Percentiles rank a stretch among this genome's conserved stretches.
These are phyloP conservation scores for sorghum (Sorghum bicolor) DNA, from an alignment of 176 grass and related monocot genomes.

Conservation along the genomic window DNA sequence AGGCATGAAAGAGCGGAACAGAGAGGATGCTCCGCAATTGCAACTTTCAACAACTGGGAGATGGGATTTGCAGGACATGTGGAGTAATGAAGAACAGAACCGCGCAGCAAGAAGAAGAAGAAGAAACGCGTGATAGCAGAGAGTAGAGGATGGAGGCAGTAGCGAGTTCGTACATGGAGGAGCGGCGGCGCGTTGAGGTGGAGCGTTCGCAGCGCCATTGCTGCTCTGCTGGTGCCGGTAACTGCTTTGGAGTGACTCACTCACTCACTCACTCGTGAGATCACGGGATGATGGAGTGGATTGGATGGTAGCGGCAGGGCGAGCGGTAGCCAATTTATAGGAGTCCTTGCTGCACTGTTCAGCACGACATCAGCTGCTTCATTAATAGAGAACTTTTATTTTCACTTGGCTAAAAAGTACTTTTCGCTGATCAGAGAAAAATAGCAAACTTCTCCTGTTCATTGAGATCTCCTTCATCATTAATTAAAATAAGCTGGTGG, in stretches of 20 bases:
- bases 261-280: not conserved
- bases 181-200: slow-evolving; percentile 8
- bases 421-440: too few relatives aligned
- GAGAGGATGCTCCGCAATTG: not conserved
- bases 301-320: not conserved
- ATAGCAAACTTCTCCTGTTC: too few relatives aligned
- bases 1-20: not conserved
- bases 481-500: not conserved
- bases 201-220: slow-evolving; percentile 47
- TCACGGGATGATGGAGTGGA: slow-evolving; percentile 13
- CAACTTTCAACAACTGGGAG: not conserved
- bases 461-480: not conserved
- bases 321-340: slow-evolving; percentile 13
- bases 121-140: not conserved
- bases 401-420: too few relatives aligned
- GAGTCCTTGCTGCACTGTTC: not conserved
- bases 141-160: not conserved
- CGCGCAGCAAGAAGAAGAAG: not conserved
- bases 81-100: not conserved
- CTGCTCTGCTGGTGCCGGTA: not conserved
- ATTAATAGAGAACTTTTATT: not conserved
- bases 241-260: not conserved
- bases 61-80: not conserved
- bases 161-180: slow-evolving; percentile 42
- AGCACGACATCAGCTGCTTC: not conserved